Evolutionary conservation across 169 alveolate genomes (phyloP).

Genomic region (Plasmodium knowlesi): DNA sequence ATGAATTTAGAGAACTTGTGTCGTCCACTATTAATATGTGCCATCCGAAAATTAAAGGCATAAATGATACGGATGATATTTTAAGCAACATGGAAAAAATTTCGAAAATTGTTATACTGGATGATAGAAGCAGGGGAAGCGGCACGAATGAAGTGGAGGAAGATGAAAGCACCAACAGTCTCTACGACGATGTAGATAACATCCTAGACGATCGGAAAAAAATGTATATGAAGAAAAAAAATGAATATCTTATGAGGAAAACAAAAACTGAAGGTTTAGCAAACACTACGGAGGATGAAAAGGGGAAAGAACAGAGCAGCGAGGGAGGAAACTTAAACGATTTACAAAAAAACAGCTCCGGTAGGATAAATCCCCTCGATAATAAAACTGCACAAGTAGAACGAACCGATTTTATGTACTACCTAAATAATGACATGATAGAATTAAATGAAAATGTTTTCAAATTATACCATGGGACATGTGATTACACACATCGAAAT

Average conservation of each 20-base stretch:
- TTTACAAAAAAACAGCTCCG: neutral
- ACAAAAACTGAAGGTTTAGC: neutral
- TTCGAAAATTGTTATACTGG: slow-evolving; percentile 38
- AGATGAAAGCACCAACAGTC: slow-evolving; percentile 26
- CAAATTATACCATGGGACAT: slow-evolving; percentile 14
- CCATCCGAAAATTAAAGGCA: slow-evolving; percentile 41
- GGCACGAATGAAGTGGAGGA: neutral
- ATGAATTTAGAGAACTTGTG: slow-evolving; percentile 36
- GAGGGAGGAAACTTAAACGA: neutral
- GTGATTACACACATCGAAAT: slow-evolving; percentile 44
- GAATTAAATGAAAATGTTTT: slow-evolving; percentile 48
- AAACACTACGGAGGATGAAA: neutral
- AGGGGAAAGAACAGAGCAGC: neutral
- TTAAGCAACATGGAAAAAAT: slow-evolving; percentile 49
- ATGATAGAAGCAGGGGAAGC: slow-evolving; percentile 5
- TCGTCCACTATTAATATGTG: slow-evolving; percentile 55
- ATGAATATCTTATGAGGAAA: neutral
- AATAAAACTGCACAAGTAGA: neutral
- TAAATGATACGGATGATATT: slow-evolving; percentile 44
- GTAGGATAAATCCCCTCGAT: neutral
- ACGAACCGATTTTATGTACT: slow-evolving; percentile 7
- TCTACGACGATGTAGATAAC: slow-evolving; percentile 62
- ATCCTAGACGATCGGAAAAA: slow-evolving; percentile 59
- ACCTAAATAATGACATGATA: slow-evolving; percentile 51
- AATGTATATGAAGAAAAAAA: slow-evolving; percentile 31